Evolutionary conservation across 2,329 filamentous ascomycete species (phyloP).

Genomic region (Sclerotinia glacialis): DNA sequence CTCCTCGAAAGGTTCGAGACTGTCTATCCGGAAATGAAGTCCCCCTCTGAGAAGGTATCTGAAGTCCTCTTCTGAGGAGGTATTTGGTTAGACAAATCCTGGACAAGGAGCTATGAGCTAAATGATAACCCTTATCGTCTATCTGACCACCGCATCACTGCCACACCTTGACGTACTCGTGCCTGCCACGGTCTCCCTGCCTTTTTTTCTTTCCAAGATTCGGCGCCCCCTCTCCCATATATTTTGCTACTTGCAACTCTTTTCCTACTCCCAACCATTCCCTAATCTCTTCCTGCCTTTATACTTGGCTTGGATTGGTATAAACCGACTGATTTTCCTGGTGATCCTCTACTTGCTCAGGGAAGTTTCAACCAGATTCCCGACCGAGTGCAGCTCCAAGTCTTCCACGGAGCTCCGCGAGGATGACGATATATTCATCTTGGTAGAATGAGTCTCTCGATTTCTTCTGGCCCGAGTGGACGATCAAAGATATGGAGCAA

Average conservation of each 20-base stretch:
- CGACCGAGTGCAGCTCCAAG: slow-evolving; percentile 16
- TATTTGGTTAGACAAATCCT: slow-evolving; percentile 11
- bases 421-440: slow-evolving; percentile 18
- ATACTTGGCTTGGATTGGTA: slow-evolving; percentile 6
- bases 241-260: background rate
- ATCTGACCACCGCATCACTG: background rate
- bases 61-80: slow-evolving; percentile 16
- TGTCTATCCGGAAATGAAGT: slow-evolving; percentile 17
- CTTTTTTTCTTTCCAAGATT: background rate
- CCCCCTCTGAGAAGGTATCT: slow-evolving; percentile 18
- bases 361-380: slow-evolving; percentile 11
- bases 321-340: background rate
- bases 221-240: background rate
- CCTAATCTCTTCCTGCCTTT: background rate
- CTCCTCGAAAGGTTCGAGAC: slow-evolving; percentile 10
- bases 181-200: background rate
- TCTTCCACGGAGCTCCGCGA: slow-evolving; percentile 16
- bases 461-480: slow-evolving; percentile 19
- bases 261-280: background rate
- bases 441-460: slow-evolving; percentile 13
- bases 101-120: slow-evolving; percentile 19
- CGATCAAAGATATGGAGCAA: slow-evolving; percentile 11
- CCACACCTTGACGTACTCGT: background rate
- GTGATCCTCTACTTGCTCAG: background rate
- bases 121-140: slow-evolving; percentile 17